A percentile compares a stretch with the other conserved stretches of the same genome.
Conservation (phyloP, 441 rosid genomes). For the Euphorbia neoarborescens region DNA sequence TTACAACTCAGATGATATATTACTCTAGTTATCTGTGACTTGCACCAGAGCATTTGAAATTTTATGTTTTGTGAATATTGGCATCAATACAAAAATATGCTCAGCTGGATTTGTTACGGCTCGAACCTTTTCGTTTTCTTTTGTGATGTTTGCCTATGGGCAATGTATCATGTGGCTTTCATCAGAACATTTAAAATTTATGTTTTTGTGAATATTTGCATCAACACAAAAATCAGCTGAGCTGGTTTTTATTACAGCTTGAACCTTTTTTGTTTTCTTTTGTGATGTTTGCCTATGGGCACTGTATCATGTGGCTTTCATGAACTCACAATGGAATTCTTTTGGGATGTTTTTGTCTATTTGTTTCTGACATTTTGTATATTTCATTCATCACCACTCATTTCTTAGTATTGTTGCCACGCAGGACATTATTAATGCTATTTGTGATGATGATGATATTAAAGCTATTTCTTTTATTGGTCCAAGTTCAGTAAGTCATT, state of each 20-base stretch:
- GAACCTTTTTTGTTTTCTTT: conserved; percentile 7
- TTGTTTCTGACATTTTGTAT: not conserved
- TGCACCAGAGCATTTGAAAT: not conserved
- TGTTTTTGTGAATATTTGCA: not conserved
- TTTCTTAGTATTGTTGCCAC: conserved; percentile 14
- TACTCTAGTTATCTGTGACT: not conserved
- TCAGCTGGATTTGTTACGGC: not conserved
- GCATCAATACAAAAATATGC: not conserved
- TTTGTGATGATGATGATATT: conserved; percentile 71
- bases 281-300: not conserved
- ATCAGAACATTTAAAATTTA: not conserved
- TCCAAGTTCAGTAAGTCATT: conserved; percentile 57
- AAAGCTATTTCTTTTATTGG: conserved; percentile 87
- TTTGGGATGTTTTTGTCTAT: conserved; percentile 1
- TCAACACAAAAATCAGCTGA: not conserved
- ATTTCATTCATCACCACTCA: conserved; percentile 5
- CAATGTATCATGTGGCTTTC: not conserved
- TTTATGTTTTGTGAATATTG: not conserved
- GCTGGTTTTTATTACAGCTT: not conserved
- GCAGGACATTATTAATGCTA: conserved; percentile 76
- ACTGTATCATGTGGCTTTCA: not conserved
- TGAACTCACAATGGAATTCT: conserved; percentile 1
- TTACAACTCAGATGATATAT: not conserved
- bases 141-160: not conserved
- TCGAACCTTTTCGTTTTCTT: conserved; percentile 7